Evolutionary conservation across 768 basidiomycete genomes (phyloP).

Genomic region (Amanita rubescens): DNA sequence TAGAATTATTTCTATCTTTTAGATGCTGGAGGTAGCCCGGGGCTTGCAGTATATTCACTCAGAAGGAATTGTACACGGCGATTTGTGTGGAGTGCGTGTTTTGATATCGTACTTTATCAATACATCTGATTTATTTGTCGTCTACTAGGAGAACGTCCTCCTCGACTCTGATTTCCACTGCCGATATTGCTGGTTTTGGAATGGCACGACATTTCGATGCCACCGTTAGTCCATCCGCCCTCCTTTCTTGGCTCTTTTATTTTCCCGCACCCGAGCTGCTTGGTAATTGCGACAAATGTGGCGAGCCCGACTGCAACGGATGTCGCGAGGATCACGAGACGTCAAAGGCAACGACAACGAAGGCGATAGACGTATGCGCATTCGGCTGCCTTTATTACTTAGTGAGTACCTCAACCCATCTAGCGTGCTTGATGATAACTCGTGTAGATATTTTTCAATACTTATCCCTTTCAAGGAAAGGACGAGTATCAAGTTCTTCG

Average conservation of each 20-base stretch:
- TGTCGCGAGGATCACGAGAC: neutral
- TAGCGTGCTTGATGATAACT: neutral
- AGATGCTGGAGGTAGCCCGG: neutral
- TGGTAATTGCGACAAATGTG: neutral
- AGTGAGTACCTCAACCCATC: neutral
- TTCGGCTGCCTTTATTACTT: constrained; percentile 3
- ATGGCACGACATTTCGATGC: neutral
- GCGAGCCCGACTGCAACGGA: neutral
- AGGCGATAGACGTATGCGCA: neutral
- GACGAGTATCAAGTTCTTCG: neutral
- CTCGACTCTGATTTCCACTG: neutral
- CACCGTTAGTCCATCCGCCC: neutral
- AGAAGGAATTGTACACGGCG: constrained; percentile 1
- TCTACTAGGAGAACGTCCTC: neutral
- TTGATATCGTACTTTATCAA: neutral
- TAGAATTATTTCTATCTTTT: neutral
- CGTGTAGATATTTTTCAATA: neutral
- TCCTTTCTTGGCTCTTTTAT: neutral
- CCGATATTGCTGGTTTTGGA: constrained; percentile 4
- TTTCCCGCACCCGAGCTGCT: constrained; percentile 3
- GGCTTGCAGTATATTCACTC: constrained; percentile 3
- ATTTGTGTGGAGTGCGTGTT: neutral
- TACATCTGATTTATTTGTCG: neutral
- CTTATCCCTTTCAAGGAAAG: neutral
- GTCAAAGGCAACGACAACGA: neutral